These are phyloP conservation scores for Plasmodium coatneyi DNA, from an alignment of 169 alveolate genomes.

Conservation along the genomic window DNA sequence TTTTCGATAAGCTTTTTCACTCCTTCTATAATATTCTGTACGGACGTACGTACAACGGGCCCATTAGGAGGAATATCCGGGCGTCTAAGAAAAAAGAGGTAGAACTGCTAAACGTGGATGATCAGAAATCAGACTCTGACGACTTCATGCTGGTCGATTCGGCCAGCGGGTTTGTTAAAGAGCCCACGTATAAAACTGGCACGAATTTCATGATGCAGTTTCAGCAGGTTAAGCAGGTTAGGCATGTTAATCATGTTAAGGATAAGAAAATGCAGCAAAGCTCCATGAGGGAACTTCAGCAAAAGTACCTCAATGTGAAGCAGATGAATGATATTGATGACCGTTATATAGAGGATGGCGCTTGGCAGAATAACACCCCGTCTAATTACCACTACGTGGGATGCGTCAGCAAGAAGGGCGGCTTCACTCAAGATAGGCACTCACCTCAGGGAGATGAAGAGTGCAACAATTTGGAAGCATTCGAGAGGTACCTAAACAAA, in stretches of 20 bases:
- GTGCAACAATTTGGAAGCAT: not conserved
- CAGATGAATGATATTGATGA: conserved; percentile 36
- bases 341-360: conserved; percentile 21
- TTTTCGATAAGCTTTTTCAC: conserved; percentile 43
- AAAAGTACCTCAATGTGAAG: conserved; percentile 29
- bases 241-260: no score
- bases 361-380: conserved; percentile 2
- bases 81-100: not conserved
- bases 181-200: not conserved
- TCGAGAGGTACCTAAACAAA: conserved; percentile 26
- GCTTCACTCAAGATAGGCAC: not conserved
- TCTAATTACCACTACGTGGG: conserved; percentile 6
- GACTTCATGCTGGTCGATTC: conserved; percentile 12
- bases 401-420: not conserved
- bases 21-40: conserved; percentile 29
- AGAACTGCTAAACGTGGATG: conserved; percentile 6
- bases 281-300: not conserved
- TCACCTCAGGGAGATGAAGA: not conserved
- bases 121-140: conserved; percentile 26
- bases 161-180: conserved; percentile 8
- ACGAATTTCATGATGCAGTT: not conserved
- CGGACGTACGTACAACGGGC: not conserved
- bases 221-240: no score
- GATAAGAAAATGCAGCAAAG: not conserved
- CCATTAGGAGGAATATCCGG: not conserved